Base-by-base conservation (phyloP, 2,329 filamentous ascomycete species). In the Pseudogymnoascus sp. region DNA sequence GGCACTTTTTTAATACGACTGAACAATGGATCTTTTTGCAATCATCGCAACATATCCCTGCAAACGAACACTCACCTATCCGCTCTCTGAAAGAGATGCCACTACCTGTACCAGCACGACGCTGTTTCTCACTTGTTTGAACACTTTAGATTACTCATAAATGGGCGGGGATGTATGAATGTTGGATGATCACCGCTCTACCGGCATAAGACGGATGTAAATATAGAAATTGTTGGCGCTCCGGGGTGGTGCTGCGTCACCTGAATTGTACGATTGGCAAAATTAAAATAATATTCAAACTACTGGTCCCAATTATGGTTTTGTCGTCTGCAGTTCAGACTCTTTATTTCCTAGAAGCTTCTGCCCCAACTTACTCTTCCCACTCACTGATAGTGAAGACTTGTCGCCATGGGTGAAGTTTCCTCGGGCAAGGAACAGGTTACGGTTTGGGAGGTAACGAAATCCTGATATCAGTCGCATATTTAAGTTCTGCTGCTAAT, bases 1-100 rank as follows among this genome's bases (percentile, higher is more conserved):
- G 68, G 75, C 78, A 36, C 64, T 82, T 59, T 77, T 82, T 66
- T 81, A 76, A 68, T 61, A 59, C 36, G 24, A 35, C 29, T 58
- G 21, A 29, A 33, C 62, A 29, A 29, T 59, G 21, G 17, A 54
- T 41, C 17, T 58, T 24, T 59, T 41, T 59, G 58, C 54, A 40
- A 63, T 29, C 33, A 21, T 57, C 54, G 24, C 54, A 58, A 60
- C 60, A 44, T 58, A 31, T 26, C 40, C 33, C 39, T 59, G 47
- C 24, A 59, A 35, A 61, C 57, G 62, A 66, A 41, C 65, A 61
- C 60, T 41, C 39, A 44, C 31, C 47, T 54, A 33, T 17, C 29
- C 26, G 29, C 47, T 54, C 47, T 54, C 47, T 33, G 4, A 54
- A 33, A 54, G 47, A 57, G 39, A 63, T 35, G 41, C 62, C 60